Evolutionary conservation across 1,139 yeast genomes (phyloP).

Genomic region (Arxiozyma heterogenica): DNA sequence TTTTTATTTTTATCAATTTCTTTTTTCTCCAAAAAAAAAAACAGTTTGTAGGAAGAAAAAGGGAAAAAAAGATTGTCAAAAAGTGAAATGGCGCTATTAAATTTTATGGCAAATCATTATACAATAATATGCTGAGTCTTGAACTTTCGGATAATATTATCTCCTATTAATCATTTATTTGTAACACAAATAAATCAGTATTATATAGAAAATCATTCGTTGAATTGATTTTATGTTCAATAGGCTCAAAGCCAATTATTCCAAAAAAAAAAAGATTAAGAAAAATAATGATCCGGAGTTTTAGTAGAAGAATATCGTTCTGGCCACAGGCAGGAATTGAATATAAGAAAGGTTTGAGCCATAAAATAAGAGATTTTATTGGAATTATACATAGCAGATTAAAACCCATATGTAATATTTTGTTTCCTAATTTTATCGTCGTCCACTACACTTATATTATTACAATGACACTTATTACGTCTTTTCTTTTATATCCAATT

Average conservation of each 20-base stretch:
- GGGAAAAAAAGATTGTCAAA: not conserved
- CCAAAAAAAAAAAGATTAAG: not conserved
- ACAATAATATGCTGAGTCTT: too few relatives aligned
- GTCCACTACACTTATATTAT: slow-evolving; percentile 65
- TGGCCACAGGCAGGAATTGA: slow-evolving; percentile 15
- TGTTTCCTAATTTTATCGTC: slow-evolving; percentile 68
- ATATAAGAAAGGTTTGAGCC: slow-evolving; percentile 30
- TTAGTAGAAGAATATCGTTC: slow-evolving; percentile 14
- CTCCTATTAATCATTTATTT: too few relatives aligned
- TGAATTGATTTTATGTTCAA: too few relatives aligned
- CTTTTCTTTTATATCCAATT: slow-evolving; percentile 64
- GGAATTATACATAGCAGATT: slow-evolving; percentile 21
- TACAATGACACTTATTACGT: slow-evolving; percentile 46
- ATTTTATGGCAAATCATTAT: too few relatives aligned
- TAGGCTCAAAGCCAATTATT: too few relatives aligned
- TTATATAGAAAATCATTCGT: too few relatives aligned
- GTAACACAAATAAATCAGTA: too few relatives aligned
- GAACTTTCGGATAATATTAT: too few relatives aligned
- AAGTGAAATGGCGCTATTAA: slow-evolving; percentile 1
- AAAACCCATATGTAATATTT: slow-evolving; percentile 41
- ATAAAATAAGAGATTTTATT: slow-evolving; percentile 29
- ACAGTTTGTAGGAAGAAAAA: too few relatives aligned
- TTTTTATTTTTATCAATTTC: not conserved
- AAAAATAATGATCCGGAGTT: not conserved
- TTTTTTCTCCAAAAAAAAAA: not conserved